Evolutionary conservation across 2,329 filamentous ascomycete genomes (phyloP).

Genomic region (Didymella sp.): DNA sequence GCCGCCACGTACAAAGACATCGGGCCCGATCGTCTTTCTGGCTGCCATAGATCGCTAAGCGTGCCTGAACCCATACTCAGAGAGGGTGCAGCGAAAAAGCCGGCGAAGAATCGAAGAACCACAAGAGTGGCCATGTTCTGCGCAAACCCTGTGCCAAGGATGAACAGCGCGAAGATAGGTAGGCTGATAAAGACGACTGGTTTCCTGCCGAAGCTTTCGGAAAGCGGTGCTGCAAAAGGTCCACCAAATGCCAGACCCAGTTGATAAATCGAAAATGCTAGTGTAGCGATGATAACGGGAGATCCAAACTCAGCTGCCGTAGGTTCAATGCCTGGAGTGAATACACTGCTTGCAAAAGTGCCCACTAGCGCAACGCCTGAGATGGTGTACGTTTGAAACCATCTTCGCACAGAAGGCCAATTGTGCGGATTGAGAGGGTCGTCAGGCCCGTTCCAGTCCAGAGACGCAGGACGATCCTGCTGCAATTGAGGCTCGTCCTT

Average conservation of each 20-base stretch:
- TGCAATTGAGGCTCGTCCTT: background rate
- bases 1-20: slow-evolving; percentile 44
- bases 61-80: slow-evolving; percentile 51
- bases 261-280: slow-evolving; percentile 34
- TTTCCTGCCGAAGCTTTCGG: slow-evolving; percentile 72
- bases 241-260: slow-evolving; percentile 66
- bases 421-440: slow-evolving; percentile 25
- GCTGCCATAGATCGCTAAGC: slow-evolving; percentile 46
- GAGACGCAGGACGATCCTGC: slow-evolving; percentile 5
- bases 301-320: slow-evolving; percentile 28
- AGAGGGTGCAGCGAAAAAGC: slow-evolving; percentile 39
- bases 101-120: slow-evolving; percentile 65
- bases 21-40: slow-evolving; percentile 39
- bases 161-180: slow-evolving; percentile 65
- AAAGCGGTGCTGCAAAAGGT: slow-evolving; percentile 74
- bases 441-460: slow-evolving; percentile 22
- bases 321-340: slow-evolving; percentile 20
- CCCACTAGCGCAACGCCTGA: slow-evolving; percentile 20
- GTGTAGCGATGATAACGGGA: slow-evolving; percentile 23
- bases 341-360: slow-evolving; percentile 21
- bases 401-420: slow-evolving; percentile 20
- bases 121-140: slow-evolving; percentile 74
- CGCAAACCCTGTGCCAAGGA: slow-evolving; percentile 52
- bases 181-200: slow-evolving; percentile 74
- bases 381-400: slow-evolving; percentile 22